phyloP scores from a whole-genome alignment of 176 grass and related monocot species.

The Echinochloa phyllopogon region DNA sequence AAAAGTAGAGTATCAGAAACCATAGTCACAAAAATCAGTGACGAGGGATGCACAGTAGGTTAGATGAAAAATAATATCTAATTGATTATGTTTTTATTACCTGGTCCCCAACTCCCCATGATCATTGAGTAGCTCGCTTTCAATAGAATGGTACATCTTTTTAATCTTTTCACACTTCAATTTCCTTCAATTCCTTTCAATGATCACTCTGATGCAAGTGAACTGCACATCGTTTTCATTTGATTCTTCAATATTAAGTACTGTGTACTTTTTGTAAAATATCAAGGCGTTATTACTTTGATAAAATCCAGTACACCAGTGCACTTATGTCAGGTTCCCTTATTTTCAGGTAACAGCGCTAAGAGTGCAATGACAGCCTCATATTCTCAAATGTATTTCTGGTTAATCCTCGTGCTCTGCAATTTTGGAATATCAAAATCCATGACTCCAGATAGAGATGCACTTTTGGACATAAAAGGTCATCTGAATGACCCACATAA shows the following conservation, averaged over 20 bases:
- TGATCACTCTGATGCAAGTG: slow-evolving; percentile 13
- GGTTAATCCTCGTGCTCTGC: slow-evolving; percentile 45
- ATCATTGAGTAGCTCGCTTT: slow-evolving; percentile 28
- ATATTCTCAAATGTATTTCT: slow-evolving; percentile 56
- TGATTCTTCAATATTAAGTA: slow-evolving; percentile 25
- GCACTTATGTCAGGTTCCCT: slow-evolving; percentile 31
- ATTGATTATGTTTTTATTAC: slow-evolving; percentile 35
- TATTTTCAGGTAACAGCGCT: slow-evolving; percentile 47
- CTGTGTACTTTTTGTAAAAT: slow-evolving; percentile 28
- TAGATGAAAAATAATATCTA: slow-evolving; percentile 29
- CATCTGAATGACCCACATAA: slow-evolving; percentile 77
- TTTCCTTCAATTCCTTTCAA: slow-evolving; percentile 12
- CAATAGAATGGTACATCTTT: slow-evolving; percentile 16
- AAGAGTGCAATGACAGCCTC: slow-evolving; percentile 51
- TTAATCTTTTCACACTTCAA: slow-evolving; percentile 44
- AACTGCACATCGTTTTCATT: slow-evolving; percentile 32
- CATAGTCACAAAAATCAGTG: background rate
- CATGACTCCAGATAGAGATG: slow-evolving; percentile 57
- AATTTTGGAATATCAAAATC: slow-evolving; percentile 45
- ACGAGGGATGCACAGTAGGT: background rate
- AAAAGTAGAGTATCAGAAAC: background rate
- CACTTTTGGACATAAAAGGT: slow-evolving; percentile 70
- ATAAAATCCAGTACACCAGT: slow-evolving; percentile 14
- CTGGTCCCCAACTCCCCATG: slow-evolving; percentile 49
- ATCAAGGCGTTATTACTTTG: slow-evolving; percentile 23